Conservation (phyloP, 2,329 filamentous ascomycete genomes). For the Leptodontidium sp. region DNA sequence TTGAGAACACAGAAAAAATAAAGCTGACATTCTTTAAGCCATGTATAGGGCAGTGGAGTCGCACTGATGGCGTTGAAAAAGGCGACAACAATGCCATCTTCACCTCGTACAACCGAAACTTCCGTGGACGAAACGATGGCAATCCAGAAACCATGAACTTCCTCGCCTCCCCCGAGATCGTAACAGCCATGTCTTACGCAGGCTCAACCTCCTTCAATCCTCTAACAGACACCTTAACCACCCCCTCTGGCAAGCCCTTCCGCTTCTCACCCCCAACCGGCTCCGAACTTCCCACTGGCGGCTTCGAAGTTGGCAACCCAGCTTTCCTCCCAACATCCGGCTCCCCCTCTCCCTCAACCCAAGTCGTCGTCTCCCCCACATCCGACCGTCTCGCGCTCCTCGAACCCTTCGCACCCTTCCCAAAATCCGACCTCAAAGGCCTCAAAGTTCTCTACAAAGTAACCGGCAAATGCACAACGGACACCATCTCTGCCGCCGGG, state of each 20-base stretch:
- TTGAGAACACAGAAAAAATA: background rate
- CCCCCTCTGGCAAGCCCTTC: constrained; percentile 83
- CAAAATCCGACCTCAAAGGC: constrained; percentile 73
- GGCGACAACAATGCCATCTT: constrained; percentile 93
- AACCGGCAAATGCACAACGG: constrained; percentile 96
- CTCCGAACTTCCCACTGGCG: constrained; percentile 64
- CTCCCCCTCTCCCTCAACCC: constrained; percentile 72
- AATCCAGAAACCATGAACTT: constrained; percentile 99
- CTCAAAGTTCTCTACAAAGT: constrained; percentile 95
- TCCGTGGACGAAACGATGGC: constrained; percentile 95
- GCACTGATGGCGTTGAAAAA: constrained; percentile 84
- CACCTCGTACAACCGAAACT: constrained; percentile 98
- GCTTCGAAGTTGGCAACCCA: constrained; percentile 81
- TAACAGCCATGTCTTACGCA: constrained; percentile 94
- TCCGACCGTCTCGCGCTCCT: constrained; percentile 90
- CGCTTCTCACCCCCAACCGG: constrained; percentile 84
- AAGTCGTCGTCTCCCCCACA: constrained; percentile 83
- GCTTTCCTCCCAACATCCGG: constrained; percentile 77
- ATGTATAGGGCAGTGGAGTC: constrained; percentile 95
- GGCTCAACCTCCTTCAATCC: constrained; percentile 96
- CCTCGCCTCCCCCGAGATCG: constrained; percentile 93
- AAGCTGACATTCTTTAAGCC: constrained; percentile 16
- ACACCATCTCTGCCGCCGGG: constrained; percentile 96
- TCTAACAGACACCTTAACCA: constrained; percentile 83
- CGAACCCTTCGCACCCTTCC: constrained; percentile 89